These are phyloP conservation scores for Kalmusia sp. DNA, from an alignment of 2,329 filamentous ascomycete genomes.

Conservation along the genomic window DNA sequence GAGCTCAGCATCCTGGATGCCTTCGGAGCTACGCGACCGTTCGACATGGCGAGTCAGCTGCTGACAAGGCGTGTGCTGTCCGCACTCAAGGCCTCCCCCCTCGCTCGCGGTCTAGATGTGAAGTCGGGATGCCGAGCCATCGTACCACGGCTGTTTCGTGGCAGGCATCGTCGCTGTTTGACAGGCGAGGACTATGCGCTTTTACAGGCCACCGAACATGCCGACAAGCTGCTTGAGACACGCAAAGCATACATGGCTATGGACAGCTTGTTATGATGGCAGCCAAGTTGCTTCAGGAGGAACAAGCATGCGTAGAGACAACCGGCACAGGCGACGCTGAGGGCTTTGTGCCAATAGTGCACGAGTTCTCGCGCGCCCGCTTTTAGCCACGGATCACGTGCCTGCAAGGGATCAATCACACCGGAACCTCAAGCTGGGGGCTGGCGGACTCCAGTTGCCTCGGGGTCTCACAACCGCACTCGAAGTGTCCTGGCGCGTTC, in stretches of 20 bases:
- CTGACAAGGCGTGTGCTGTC: neutral
- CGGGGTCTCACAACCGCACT: slow-evolving; percentile 12
- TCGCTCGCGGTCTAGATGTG: slow-evolving; percentile 1
- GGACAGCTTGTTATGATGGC: too few relatives aligned
- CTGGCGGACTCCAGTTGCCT: slow-evolving; percentile 6
- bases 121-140: neutral
- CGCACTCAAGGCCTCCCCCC: neutral
- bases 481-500: slow-evolving; percentile 26
- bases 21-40: slow-evolving; percentile 2
- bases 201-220: neutral
- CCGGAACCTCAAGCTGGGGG: too few relatives aligned
- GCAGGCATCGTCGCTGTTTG: neutral
- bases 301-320: too few relatives aligned
- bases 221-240: neutral
- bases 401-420: too few relatives aligned
- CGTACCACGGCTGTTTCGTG: neutral
- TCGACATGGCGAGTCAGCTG: slow-evolving; percentile 4
- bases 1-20: neutral
- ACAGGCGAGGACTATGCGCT: neutral
- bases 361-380: too few relatives aligned
- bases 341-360: neutral
- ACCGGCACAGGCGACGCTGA: too few relatives aligned
- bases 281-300: too few relatives aligned
- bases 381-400: slow-evolving; percentile 14
- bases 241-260: too few relatives aligned